These are phyloP conservation scores for Microsporum audouinii DNA, from an alignment of 2,329 filamentous ascomycete genomes.

Conservation along the genomic window DNA sequence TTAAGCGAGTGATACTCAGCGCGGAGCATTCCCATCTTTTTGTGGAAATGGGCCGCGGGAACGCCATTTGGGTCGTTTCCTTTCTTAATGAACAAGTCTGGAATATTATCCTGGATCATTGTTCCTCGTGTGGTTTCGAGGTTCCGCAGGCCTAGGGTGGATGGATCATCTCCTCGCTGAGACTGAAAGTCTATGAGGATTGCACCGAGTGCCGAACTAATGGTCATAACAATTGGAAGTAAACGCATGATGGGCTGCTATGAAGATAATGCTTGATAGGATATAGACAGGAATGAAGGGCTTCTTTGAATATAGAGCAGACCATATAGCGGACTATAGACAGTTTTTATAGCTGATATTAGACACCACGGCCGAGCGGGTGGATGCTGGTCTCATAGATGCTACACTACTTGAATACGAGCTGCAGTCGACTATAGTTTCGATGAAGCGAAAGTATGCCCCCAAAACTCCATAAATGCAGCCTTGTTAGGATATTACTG, in stretches of 20 bases:
- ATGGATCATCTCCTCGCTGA: constrained; percentile 8
- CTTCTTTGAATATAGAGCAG: not conserved
- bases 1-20: constrained; percentile 12
- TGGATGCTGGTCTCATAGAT: not conserved
- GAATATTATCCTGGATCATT: constrained; percentile 6
- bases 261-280: not conserved
- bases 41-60: constrained; percentile 9
- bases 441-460: not conserved
- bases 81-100: constrained; percentile 9
- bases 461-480: not conserved
- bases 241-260: constrained; percentile 6
- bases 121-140: constrained; percentile 9
- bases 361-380: not conserved
- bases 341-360: not conserved
- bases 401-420: not conserved
- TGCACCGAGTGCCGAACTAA: constrained; percentile 3
- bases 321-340: not conserved
- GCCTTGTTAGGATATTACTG: not conserved
- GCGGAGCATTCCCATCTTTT: constrained; percentile 8
- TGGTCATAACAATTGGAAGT: constrained; percentile 2
- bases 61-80: constrained; percentile 10
- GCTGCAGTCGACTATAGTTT: not conserved
- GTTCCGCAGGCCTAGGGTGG: constrained; percentile 9
- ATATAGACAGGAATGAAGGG: not conserved
- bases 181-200: constrained; percentile 11